Evolutionary conservation across 2,329 filamentous ascomycete genomes (phyloP), one percentile per base, ranked within the genome.

Genomic region (Cordyceps cicadae): DNA sequence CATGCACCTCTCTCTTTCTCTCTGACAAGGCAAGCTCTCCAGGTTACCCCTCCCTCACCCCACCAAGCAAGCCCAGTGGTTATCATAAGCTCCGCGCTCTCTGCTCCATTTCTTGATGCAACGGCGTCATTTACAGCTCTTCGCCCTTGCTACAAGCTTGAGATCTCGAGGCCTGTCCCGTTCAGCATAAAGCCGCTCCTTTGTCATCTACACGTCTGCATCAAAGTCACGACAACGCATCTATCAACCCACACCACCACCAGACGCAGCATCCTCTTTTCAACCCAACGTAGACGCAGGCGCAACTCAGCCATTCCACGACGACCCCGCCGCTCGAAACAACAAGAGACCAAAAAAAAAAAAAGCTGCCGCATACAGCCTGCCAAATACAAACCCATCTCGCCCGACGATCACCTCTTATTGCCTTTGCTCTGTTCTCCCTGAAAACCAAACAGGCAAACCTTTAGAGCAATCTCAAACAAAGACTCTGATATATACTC

Each of bases 291-390:
- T 24, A 24, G 24, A 26, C 45, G 21, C 19, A 24, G 24, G 17
- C 45, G 21, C 19, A 46, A 19, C 41, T 43, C 19, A 3, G 8
- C 17, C 4, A 46, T 46, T 46, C 43, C 43, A 9, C 45, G 21
- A 58, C 55, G 21, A 58, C 55, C 55, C 55, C 55, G 55, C 55
- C 55, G 55, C 55, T 41, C 46, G 55, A 58, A 58, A 58, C 55
- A 37, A 51, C 29, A 3, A 29, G 34, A 41, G 7, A 19, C 7
- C 34, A 55, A n/a, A 32, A 21, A n/a, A n/a, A n/a, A 55, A n/a
- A 32, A 21, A 15, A 29, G 53, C 53, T 46, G 45, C 21, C 21
- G 45, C 45, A 19, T 5, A 11, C 21, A 19, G 43, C 45, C n/a
- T 46, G 14, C 39, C 17, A 15, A 11, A n/a, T n/a, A 46, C 43